Evolutionary conservation across 805 yeast genomes (phyloP).

Genomic region (Lipomyces sp.): DNA sequence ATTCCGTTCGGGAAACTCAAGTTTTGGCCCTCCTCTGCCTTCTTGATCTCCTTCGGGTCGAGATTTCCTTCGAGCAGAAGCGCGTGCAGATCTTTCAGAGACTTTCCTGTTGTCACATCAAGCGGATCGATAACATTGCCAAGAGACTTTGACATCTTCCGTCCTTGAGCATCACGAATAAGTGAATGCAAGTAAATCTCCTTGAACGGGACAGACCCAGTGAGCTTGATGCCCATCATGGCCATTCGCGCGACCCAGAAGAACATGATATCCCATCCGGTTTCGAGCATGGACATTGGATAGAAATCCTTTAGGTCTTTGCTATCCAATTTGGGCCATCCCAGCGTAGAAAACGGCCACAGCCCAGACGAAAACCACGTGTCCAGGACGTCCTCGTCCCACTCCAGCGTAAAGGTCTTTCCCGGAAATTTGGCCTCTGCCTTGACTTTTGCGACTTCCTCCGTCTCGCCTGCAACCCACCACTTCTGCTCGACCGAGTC

Average conservation of each 20-base stretch:
- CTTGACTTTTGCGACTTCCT: constrained; percentile 80
- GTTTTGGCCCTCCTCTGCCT: constrained; percentile 83
- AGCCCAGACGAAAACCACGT: constrained; percentile 98
- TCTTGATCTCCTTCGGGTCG: constrained; percentile 82
- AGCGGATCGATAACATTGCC: constrained; percentile 97
- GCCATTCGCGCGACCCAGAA: constrained; percentile 99
- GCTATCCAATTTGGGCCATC: constrained; percentile 79
- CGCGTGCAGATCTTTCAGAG: constrained; percentile 73
- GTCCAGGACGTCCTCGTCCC: constrained; percentile 97
- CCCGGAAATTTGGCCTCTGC: constrained; percentile 73
- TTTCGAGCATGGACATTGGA: constrained; percentile 93
- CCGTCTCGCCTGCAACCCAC: constrained; percentile 88
- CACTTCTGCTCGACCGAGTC: constrained; percentile 62
- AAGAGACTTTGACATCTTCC: constrained; percentile 96
- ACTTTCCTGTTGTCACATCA: constrained; percentile 87
- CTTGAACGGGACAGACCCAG: constrained; percentile 87
- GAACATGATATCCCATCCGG: constrained; percentile 99
- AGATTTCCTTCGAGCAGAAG: constrained; percentile 78
- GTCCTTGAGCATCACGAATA: constrained; percentile 98
- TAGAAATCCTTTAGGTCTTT: constrained; percentile 71
- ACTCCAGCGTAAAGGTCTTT: constrained; percentile 69
- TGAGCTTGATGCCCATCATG: constrained; percentile 80
- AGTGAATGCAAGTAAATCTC: constrained; percentile 98
- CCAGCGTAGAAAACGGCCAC: constrained; percentile 96
- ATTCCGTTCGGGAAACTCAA: constrained; percentile 93